Base-by-base conservation (phyloP, 2,329 filamentous ascomycete genomes). In the Colletotrichum musicola region DNA sequence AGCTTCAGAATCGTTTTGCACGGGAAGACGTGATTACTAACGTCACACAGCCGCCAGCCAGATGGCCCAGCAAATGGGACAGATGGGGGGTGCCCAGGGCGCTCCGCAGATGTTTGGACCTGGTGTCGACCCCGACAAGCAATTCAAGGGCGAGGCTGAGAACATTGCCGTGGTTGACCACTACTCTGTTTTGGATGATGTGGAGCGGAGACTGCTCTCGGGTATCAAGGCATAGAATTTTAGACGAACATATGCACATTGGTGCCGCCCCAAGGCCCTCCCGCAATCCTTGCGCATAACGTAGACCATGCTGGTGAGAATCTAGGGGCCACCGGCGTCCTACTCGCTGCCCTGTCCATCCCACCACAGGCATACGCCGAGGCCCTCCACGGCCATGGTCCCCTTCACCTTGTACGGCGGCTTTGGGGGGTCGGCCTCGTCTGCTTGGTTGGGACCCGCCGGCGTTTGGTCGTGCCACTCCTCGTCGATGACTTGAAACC, bases 111-210 rank as follows among this genome's bases (percentile, higher is more conserved):
- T 96, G 84, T 97, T 97, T 80, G 94, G 93, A 35, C 95, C 96
- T 1, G 95, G 95, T 25, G 92, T 96, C 76, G 97, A 99, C 77
- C 94, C 95, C 0, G 93, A 98, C 81, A 99, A 99, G 86, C 89
- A 97, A 79, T 99, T 98, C 81, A 86, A 92, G 78, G 93, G 86
- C 54, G 96, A 99, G 82, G 93, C 93, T 3, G 96, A 99, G 85
- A 99, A 99, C 80, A 81, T 99, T 71, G 95, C 97, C 74, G 96
- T 99, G 25, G 88, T 97, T 75, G 95, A 97, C 79, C 95, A 98
- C 80, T 93, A 94, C 78, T 98, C 93, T 75, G 93, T 98, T 71
- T 83, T 98, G 68, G 93, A 97, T 74, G 92, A 92, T 18, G 91
- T 98, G 66, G 95, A 98, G 83, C 89, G 94, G 76, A 89, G 96